phyloP scores from a whole-genome alignment of 345 rosid species.

The Turritis glabra region DNA sequence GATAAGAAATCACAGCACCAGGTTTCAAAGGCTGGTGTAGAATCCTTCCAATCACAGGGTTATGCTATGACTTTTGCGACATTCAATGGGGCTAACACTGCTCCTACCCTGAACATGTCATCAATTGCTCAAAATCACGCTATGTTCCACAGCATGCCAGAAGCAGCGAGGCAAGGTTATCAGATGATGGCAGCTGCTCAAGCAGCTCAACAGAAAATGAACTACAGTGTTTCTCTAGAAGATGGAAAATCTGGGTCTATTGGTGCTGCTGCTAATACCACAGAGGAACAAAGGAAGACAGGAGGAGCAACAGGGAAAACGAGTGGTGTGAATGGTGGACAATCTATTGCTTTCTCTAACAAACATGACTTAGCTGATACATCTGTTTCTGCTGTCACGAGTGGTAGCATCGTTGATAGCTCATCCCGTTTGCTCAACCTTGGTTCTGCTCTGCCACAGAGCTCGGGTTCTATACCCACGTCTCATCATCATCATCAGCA shows the following conservation, averaged over 20 bases:
- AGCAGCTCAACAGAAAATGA: conserved; percentile 79
- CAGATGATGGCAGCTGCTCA: conserved; percentile 64
- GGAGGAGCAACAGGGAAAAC: conserved; percentile 16
- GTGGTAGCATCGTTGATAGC: conserved; percentile 71
- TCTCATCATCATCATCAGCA: conserved; percentile 46
- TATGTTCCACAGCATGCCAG: conserved; percentile 71
- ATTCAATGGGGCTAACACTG: conserved; percentile 53
- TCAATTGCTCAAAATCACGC: conserved; percentile 75
- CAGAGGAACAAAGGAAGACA: conserved; percentile 66
- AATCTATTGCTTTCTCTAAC: conserved; percentile 80
- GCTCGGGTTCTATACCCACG: conserved; percentile 44
- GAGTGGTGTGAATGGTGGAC: conserved; percentile 49
- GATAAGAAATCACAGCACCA: conserved; percentile 73
- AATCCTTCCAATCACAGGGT: conserved; percentile 62
- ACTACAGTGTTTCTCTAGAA: conserved; percentile 54
- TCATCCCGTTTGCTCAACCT: conserved; percentile 64
- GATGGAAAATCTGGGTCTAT: conserved; percentile 63
- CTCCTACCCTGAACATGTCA: conserved; percentile 68
- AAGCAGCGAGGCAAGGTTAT: conserved; percentile 65
- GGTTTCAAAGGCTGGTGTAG: conserved; percentile 60
- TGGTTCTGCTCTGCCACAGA: conserved; percentile 54
- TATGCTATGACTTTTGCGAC: conserved; percentile 92
- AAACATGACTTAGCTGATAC: conserved; percentile 58
- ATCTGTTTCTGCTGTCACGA: conserved; percentile 55
- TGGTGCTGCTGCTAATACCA: conserved; percentile 46